A percentile compares a stretch with the other conserved stretches of the same genome.
These are phyloP conservation scores for Penicillium sp. DNA, from an alignment of 2,329 filamentous ascomycete genomes.

Conservation along the genomic window DNA sequence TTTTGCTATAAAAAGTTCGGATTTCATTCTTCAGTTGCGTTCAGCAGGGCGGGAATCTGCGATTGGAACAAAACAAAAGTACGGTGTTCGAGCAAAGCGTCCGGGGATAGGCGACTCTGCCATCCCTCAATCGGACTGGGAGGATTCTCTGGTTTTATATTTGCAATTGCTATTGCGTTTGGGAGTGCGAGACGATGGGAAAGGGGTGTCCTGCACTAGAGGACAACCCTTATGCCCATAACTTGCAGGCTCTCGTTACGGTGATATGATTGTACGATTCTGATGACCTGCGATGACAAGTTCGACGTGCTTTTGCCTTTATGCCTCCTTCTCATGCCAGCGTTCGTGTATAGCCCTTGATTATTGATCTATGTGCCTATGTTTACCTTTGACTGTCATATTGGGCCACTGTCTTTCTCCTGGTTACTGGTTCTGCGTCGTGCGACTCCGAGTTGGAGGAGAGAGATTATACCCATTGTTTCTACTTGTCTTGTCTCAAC, in stretches of 20 bases:
- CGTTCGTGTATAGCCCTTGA: slow-evolving; percentile 5
- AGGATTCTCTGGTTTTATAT: slow-evolving; percentile 20
- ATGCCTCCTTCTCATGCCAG: neutral
- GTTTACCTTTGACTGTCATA: neutral
- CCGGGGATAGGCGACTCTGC: neutral
- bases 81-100: slow-evolving; percentile 15
- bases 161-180: slow-evolving; percentile 21
- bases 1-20: slow-evolving; percentile 22
- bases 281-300: slow-evolving; percentile 33
- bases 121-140: slow-evolving; percentile 15
- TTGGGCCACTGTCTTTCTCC: slow-evolving; percentile 12
- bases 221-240: neutral
- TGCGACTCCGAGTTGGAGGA: slow-evolving; percentile 18
- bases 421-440: slow-evolving; percentile 13
- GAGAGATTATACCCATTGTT: slow-evolving; percentile 25
- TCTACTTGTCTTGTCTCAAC: slow-evolving; percentile 22
- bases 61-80: slow-evolving; percentile 18
- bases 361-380: slow-evolving; percentile 1
- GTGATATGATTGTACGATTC: slow-evolving; percentile 36
- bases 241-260: slow-evolving; percentile 17
- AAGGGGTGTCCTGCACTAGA: neutral
- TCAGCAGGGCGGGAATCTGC: slow-evolving; percentile 12
- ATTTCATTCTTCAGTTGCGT: slow-evolving; percentile 6
- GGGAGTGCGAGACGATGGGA: slow-evolving; percentile 1
- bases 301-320: slow-evolving; percentile 9